Base-by-base conservation (phyloP, 106 monocot species). In the Acanthochlamys bracteata region DNA sequence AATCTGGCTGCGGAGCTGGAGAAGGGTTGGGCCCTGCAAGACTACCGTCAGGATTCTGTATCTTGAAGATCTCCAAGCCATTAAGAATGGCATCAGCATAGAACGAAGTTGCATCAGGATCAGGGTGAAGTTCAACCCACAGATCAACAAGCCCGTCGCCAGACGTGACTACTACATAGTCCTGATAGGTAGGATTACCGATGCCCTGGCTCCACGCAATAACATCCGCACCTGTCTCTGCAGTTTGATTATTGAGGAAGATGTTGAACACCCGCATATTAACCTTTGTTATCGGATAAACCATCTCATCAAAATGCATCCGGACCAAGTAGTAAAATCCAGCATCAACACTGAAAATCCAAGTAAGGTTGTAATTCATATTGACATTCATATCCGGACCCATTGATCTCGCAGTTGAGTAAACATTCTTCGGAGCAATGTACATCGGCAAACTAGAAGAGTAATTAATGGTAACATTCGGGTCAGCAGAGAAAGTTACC, bases 261-360 rank as follows among this genome's bases (percentile, higher is more conserved):
- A 86, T 76, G 20, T 72, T 26, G 55, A 86, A 86, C 13, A 69
- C 64, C 49, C 81, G 63, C 68, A 75, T 78, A 43, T 85, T 85
- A 0, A 39, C 0, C 41, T 69, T 67, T 16, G 86, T 82, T 2
- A 79, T 73, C 0, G 79, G 76, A 25, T 79, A 86, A 41, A 76
- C 70, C 49, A 86, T 79, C 80, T 93, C 93, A 20, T 89, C 89
- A 47, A 93, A 85, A 65, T 93, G 93, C 15, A 93, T 42, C 33
- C 93, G 46, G 1, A 89, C 19, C 33, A 93, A 62, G 76, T 93
- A 89, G 55, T 42, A 57, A 66, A 89, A 86, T 4, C 85, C 89
- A 7, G 76, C 76, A 20, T 93, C 85, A 7, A 93, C 78, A 0
- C 21, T 2, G 10, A 89, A 62, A 9, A 76, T 64, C 93, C 93